Conservation (phyloP, 345 rosid genomes). For the Eutrema heterophyllum region DNA sequence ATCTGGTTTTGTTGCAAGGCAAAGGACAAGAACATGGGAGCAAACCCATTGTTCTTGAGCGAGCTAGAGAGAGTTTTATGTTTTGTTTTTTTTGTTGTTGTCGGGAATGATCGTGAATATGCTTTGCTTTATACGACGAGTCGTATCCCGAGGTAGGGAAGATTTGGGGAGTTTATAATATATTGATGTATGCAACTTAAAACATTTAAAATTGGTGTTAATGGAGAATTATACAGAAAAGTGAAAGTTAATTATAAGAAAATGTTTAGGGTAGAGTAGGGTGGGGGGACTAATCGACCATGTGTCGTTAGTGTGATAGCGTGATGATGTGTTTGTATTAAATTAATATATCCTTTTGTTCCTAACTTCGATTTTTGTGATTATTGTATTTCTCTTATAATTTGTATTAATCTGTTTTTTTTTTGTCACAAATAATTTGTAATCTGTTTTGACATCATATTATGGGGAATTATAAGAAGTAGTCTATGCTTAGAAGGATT, state of each 20-base stretch:
- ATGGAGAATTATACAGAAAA: slow-evolving; percentile 15
- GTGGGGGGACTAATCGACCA: slow-evolving; percentile 11
- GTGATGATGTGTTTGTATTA: slow-evolving; percentile 12
- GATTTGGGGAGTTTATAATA: neutral
- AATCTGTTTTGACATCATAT: neutral
- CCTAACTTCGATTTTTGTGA: slow-evolving; percentile 23
- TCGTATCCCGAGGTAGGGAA: slow-evolving; percentile 12
- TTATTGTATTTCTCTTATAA: neutral
- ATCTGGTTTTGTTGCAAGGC: slow-evolving; percentile 19
- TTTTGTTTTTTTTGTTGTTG: slow-evolving; percentile 11
- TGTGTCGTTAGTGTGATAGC: slow-evolving; percentile 18
- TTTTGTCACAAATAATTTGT: neutral
- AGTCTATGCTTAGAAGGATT: too few relatives aligned
- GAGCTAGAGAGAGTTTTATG: neutral
- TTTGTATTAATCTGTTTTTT: neutral
- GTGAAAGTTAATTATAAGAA: slow-evolving; percentile 1
- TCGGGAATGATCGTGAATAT: slow-evolving; percentile 20
- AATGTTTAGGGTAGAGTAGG: slow-evolving; percentile 5
- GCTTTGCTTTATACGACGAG: slow-evolving; percentile 17
- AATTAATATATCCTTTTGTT: slow-evolving; percentile 12
- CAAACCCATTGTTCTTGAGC: slow-evolving; percentile 23
- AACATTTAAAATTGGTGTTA: neutral
- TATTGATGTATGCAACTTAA: neutral
- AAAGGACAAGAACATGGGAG: slow-evolving; percentile 26
- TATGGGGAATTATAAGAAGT: too few relatives aligned